Base-by-base conservation (phyloP, 176 grass and related monocot genomes). In the Triticum turgidum region DNA sequence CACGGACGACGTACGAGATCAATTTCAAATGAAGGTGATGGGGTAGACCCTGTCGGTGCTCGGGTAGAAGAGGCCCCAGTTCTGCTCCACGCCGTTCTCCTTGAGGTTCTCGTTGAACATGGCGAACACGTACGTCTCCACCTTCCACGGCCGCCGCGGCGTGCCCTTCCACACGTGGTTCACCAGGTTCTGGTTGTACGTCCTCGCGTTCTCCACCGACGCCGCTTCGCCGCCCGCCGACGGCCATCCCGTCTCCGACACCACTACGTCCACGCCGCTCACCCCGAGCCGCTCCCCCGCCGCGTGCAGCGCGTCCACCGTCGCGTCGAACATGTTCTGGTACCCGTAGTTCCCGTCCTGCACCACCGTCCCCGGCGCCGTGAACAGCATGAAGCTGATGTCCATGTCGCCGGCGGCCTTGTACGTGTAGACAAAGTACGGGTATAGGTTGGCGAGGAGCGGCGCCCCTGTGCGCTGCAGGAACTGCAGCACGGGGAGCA, bases 21-120 rank as follows among this genome's bases (percentile, higher is more conserved):
- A 14, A 51, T 51, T 51, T 15, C 0, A 51, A 14, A 14, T 59
- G 76, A 90, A 91, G 77, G 4, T 83, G 59, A 97, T 89, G 1
- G 81, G 77, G 80, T 94, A 97, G 1, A 90, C 88, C 21, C 67
- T 78, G 14, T 88, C 69, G 58, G 71, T 83, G 77, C 38, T 81
- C 11, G 91, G 76, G n/a, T 84, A 91, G 82, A 94, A 93, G 20
- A 96, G 63, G 0, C 95, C 95, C 56, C 86, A 97, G 56, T 91
- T 82, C 84, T 80, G 54, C 65, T 92, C 88, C 6, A 88, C 75
- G 3, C 51, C 72, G 2, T 29, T 4, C 1, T 70, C 54, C 81
- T 94, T 94, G 52, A 63, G 41, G 56, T 97, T 56, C 89, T 97
- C 92, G 21, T 97, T 87, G 86, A 97, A 97, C 90, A 97, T 79